Evolutionary conservation across 208 protist genomes (phyloP).

Genomic region (Crithidia mellificae): DNA sequence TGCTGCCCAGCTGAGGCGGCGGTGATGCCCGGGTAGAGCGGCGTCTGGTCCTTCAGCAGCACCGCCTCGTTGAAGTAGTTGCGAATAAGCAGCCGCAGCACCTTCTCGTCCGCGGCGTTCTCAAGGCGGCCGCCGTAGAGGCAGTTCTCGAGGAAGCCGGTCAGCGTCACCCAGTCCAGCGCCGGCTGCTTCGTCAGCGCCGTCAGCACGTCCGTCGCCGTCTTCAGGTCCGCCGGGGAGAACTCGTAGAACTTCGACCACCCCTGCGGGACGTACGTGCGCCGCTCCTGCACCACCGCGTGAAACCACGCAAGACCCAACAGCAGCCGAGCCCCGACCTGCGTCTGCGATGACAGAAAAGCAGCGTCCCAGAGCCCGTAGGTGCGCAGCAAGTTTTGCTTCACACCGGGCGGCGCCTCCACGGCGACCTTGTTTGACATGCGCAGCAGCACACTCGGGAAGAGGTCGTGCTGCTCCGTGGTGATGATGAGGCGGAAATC

Average conservation of each 20-base stretch:
- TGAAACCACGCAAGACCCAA: conserved; percentile 97
- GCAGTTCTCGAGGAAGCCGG: conserved; percentile 91
- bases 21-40: conserved; percentile 53
- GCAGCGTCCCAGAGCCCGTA: conserved; percentile 82
- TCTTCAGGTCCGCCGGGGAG: conserved; percentile 92
- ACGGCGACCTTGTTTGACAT: conserved; percentile 94
- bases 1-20: conserved; percentile 60
- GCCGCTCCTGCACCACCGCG: conserved; percentile 95
- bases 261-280: conserved; percentile 96
- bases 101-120: conserved; percentile 84
- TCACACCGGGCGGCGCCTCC: conserved; percentile 95
- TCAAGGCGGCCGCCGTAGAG: conserved; percentile 98
- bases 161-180: conserved; percentile 91
- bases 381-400: conserved; percentile 95
- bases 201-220: conserved; percentile 89
- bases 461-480: conserved; percentile 92
- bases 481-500: conserved; percentile 96
- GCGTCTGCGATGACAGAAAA: conserved; percentile 59
- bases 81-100: conserved; percentile 86
- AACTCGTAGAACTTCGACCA: conserved; percentile 98
- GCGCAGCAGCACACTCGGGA: conserved; percentile 94
- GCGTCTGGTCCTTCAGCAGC: conserved; percentile 36
- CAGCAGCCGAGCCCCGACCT: conserved; percentile 67
- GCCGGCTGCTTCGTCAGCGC: conserved; percentile 34
- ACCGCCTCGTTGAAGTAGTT: conserved; percentile 69